Base-by-base conservation (phyloP, 768 basidiomycete genomes). In the Boletus reticuloceps region DNA sequence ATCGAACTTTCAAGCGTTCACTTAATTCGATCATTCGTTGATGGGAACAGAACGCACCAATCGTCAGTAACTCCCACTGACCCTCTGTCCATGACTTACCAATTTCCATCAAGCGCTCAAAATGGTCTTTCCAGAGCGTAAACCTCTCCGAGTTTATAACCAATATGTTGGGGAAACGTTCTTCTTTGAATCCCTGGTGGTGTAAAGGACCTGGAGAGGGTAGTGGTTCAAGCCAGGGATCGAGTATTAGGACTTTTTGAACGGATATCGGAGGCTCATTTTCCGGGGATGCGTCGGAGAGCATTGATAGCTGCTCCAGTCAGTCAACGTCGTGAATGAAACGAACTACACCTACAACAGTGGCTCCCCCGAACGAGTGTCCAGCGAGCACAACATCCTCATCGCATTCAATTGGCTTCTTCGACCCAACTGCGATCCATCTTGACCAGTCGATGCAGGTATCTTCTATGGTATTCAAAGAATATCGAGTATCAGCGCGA, bases 171-270 rank as follows among this genome's bases (percentile, higher is more conserved):
- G 78, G 79, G 22, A 67, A 62, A 11, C 3, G 22, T 5, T 47
- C 50, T 12, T 58, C 59, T 22, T 54, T 29, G 22, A 57, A 48
- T 32, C 48, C 50, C 31, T 50, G 47, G 36, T 53, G 58, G 17
- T 69, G 74, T 1, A 50, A 54, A 0, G 74, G 84, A 5, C 83
- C 84, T 31, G 82, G 88, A 38, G 76, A 67, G 8, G 85, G 79
- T 22, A 91, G 64, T 17, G 91, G 89, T 53, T 93, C 89, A 9
- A 93, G 71, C 91, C 92, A 94, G 19, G 92, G 92, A 70, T 94
- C 92, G 17, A 91, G 78, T 20, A 87, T 75, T 20, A 94, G 65
- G 10, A 79, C 82, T 45, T 81, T 79, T 7, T 74, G 69, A 47
- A 89, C 71, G 0, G 85, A 85, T 51, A 92, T 75, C 3, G 62